Evolutionary conservation across 2,329 filamentous ascomycete genomes (phyloP), one percentile per base, ranked within the genome.

Genomic region (Claviceps lovelessii): DNA sequence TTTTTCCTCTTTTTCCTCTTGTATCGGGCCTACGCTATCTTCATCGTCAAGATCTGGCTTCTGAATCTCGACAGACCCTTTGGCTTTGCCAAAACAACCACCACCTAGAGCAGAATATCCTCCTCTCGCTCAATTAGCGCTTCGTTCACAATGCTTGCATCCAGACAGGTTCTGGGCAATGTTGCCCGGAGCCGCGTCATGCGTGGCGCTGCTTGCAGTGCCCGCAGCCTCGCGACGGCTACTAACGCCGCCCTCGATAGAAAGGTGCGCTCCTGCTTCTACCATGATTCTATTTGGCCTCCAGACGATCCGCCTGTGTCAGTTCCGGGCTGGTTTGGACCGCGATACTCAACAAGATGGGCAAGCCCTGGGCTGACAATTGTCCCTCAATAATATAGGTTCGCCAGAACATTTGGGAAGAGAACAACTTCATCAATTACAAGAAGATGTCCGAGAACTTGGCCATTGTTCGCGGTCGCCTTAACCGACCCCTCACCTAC

Each of bases 381-480:
- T 33, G 41, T 17, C 15, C 15, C 35, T 4, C 10, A n/a, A 52
- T 3, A 15, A 23, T 50, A 53, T 54, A 82, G 79, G 79, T 98
- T 72, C 86, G 86, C 73, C 95, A 97, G 81, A 95, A 91, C 80
- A 96, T 89, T 76, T 89, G 84, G 80, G 93, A 98, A 76, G 86
- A 90, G 73, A 83, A 81, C 73, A 93, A 94, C 81, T 96, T 89
- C 80, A 95, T 97, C 80, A 95, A 96, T 81, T 98, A 98, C 73
- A 90, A 88, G 82, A 96, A 96, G 82, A 96, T 97, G 90, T 90
- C 87, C 65, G 90, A 97, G 78, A 97, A 95, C 81, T 82, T 98
- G 58, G 78, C 83, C 66, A 83, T 98, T 72, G 93, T 98, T 64
- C 88, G 93, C 68, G 73, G 77, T 65, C 85, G 93, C 67, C 81